phyloP scores from a whole-genome alignment of 306 rosid genomes.

The Sesbania bispinosa region DNA sequence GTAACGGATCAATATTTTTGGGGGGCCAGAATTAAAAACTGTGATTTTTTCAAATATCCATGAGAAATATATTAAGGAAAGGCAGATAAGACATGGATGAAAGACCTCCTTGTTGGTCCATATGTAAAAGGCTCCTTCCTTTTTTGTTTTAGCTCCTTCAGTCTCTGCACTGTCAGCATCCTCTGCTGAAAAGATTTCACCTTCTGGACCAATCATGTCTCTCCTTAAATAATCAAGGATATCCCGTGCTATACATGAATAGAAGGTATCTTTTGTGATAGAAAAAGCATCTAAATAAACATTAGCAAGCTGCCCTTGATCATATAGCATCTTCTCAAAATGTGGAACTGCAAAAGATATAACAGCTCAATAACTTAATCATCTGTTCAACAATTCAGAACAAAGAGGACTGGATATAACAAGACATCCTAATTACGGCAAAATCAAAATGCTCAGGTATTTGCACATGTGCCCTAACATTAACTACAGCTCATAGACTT shows the following conservation, averaged over 20 bases:
- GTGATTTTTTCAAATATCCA: background rate
- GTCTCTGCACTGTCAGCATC: constrained; percentile 98
- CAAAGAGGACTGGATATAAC: constrained; percentile 10
- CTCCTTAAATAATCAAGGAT: constrained; percentile 89
- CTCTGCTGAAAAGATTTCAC: constrained; percentile 98
- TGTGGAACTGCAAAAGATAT: constrained; percentile 80
- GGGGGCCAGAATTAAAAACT: background rate
- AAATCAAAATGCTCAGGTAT: constrained; percentile 5
- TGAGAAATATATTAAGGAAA: constrained; percentile 17
- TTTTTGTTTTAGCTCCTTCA: constrained; percentile 67
- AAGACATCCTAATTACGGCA: background rate
- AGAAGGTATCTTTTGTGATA: constrained; percentile 68
- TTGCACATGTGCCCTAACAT: background rate
- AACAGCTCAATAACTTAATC: constrained; percentile 22
- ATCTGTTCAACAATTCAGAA: constrained; percentile 20
- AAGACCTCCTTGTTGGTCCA: constrained; percentile 84
- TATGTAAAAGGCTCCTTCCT: constrained; percentile 89
- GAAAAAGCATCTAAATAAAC: constrained; percentile 77
- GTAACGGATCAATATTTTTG: background rate
- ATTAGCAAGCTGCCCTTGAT: constrained; percentile 89
- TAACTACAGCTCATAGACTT: constrained; percentile 7
- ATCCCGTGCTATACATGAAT: constrained; percentile 66
- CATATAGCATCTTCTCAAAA: constrained; percentile 98
- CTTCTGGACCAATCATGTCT: constrained; percentile 91
- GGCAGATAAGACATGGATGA: constrained; percentile 15